Evolutionary conservation across 2,329 filamentous ascomycete genomes (phyloP).

Genomic region (Xylaria sp.): DNA sequence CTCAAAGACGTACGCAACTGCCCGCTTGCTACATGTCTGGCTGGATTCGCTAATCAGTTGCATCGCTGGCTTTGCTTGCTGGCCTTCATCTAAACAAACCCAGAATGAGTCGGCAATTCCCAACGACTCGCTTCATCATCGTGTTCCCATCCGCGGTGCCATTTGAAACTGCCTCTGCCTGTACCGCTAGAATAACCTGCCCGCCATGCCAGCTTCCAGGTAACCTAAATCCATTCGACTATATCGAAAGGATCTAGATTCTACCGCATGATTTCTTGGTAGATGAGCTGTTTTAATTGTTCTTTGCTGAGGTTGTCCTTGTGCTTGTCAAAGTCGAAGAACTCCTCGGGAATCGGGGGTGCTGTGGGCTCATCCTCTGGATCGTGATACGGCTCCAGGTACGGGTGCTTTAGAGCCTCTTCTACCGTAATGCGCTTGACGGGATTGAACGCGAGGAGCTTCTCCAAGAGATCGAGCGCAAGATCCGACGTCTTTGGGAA

Average conservation of each 20-base stretch:
- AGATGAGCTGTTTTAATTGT: conserved; percentile 96
- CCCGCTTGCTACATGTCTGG: conserved; percentile 7
- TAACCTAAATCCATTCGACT: background rate
- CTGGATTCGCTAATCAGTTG: conserved; percentile 1
- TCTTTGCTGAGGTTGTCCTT: conserved; percentile 99
- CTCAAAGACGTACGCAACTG: background rate
- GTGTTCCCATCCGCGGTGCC: conserved; percentile 1
- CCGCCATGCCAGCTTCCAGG: background rate
- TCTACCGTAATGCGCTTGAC: conserved; percentile 98
- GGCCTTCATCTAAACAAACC: conserved; percentile 15
- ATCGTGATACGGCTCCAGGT: conserved; percentile 98
- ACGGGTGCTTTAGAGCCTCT: conserved; percentile 95
- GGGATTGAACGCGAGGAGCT: conserved; percentile 95
- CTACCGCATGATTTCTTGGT: conserved; percentile 87
- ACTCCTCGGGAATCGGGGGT: conserved; percentile 95
- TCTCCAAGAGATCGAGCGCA: conserved; percentile 91
- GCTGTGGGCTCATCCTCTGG: conserved; percentile 98
- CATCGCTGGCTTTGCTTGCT: conserved; percentile 18
- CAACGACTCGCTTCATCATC: conserved; percentile 17
- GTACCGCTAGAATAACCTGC: background rate
- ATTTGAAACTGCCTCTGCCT: background rate
- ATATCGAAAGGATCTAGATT: conserved; percentile 5
- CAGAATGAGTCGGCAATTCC: conserved; percentile 13
- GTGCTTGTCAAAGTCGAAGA: conserved; percentile 99
- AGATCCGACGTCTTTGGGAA: conserved; percentile 99